These are phyloP conservation scores for Aspergillus glaucus DNA, from an alignment of 2,329 filamentous ascomycete genomes.

Conservation along the genomic window DNA sequence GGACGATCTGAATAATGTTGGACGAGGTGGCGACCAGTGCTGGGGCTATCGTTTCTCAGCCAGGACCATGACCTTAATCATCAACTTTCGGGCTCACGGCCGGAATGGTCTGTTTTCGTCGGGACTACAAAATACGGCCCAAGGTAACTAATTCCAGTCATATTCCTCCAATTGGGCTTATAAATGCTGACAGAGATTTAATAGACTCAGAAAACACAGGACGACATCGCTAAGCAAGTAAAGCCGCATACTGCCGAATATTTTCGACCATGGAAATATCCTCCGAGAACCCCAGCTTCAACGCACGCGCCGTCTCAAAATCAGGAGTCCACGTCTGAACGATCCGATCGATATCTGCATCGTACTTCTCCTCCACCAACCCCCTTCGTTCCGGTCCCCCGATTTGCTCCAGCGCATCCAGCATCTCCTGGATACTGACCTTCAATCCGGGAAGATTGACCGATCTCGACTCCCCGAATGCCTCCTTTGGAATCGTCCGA, in stretches of 20 bases:
- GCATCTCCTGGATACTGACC: constrained; percentile 54
- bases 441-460: constrained; percentile 51
- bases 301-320: constrained; percentile 51
- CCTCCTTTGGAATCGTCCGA: constrained; percentile 44
- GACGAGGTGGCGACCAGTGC: too few species aligned
- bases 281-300: constrained; percentile 41
- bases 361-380: constrained; percentile 50
- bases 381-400: constrained; percentile 51
- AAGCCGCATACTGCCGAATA: constrained; percentile 32
- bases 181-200: too few species aligned
- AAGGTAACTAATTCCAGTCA: constrained; percentile 1
- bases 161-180: not conserved
- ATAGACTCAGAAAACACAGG: too few species aligned
- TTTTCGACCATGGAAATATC: constrained; percentile 38
- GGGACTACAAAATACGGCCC: not conserved
- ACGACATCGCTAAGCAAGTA: constrained; percentile 13
- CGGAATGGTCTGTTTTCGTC: too few species aligned
- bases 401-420: constrained; percentile 52
- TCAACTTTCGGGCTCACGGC: too few species aligned
- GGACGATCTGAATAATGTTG: not conserved
- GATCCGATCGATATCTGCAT: constrained; percentile 51
- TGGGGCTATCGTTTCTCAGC: too few species aligned
- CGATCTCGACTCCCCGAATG: constrained; percentile 49
- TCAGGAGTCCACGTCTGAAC: constrained; percentile 56
- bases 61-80: too few species aligned